Base-by-base conservation (phyloP, 2,329 filamentous ascomycete species). In the Fusarium oxysporum region DNA sequence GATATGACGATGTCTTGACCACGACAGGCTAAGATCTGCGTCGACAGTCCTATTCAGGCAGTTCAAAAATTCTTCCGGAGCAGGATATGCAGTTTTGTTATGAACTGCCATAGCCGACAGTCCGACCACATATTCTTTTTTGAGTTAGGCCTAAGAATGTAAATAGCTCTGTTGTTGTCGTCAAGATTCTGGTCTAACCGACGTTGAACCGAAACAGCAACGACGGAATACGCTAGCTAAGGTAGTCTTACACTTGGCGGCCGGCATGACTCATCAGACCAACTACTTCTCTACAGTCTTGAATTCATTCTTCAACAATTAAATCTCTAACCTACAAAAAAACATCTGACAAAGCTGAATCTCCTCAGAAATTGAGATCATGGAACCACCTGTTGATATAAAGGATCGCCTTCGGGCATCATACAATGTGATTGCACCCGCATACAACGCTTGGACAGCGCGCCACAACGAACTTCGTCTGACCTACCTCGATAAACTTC, bases 381-480 rank as follows among this genome's bases (percentile, higher is more conserved):
- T 68, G 56, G 40, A 53, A 17, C 25, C 30, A 12, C 44, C 65
- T 12, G 6, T 5, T 5, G 32, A 54, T 13, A 2, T 69, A 3
- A 70, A 70, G 5, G 40, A 65, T 2, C 66, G 65, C 23, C 35
- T 69, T 12, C 45, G 45, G 5, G 35, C 38, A 14, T 70, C 66
- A 10, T 70, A 70, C 7, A 59, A 69, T 38, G 51, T 32, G 5
- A 64, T 70, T 14, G 60, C 65, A 5, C 38, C 43, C 11, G 60
- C 48, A 12, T 74, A 74, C 43, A 74, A 74, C 14, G 3, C 25
- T n/a, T 74, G 71, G 68, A 74, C 71, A 1, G 48, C 44, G 14
- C 58, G 53, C 2, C 66, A 69, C 28, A 23, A 70, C 14, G 5
- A 45, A 6, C 47, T 70, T 16, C 60, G 67, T 6, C 19, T 23